Conservation (phyloP, 768 basidiomycete species). For the Leccinum barrowsii region DNA sequence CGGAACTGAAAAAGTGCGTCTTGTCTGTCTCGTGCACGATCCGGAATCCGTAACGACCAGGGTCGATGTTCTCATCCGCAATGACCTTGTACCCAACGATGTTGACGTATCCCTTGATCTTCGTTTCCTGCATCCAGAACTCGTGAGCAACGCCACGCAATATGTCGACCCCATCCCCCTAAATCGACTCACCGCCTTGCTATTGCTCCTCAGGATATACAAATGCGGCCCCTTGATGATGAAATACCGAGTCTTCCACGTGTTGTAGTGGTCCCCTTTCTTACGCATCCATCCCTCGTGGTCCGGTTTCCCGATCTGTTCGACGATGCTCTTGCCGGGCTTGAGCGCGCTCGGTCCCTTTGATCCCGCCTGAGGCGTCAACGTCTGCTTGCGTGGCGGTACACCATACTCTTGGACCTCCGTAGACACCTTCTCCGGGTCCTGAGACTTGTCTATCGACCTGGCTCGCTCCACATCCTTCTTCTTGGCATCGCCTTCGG, state of each 20-base stretch:
- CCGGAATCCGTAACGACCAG: conserved; percentile 92
- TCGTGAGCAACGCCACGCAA: background rate
- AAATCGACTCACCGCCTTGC: conserved; percentile 36
- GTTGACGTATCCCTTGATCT: conserved; percentile 95
- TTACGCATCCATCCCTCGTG: conserved; percentile 94
- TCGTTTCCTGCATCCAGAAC: conserved; percentile 61
- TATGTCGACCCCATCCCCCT: background rate
- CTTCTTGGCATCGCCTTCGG: conserved; percentile 19
- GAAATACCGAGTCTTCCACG: conserved; percentile 91
- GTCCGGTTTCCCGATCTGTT: conserved; percentile 90
- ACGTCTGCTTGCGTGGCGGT: conserved; percentile 59
- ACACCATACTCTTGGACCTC: conserved; percentile 33
- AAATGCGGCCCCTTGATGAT: conserved; percentile 89
- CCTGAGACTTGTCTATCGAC: conserved; percentile 17
- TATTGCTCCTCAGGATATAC: conserved; percentile 81
- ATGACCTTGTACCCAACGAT: conserved; percentile 89
- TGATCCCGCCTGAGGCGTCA: conserved; percentile 23
- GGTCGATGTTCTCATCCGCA: conserved; percentile 87
- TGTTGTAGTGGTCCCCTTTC: conserved; percentile 88
- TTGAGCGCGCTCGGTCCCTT: conserved; percentile 40
- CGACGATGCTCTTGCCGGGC: conserved; percentile 70
- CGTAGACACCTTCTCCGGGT: conserved; percentile 19
- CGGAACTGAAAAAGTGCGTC: conserved; percentile 88
- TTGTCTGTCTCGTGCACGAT: conserved; percentile 87
- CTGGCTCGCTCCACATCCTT: conserved; percentile 22